Conservation (phyloP, 148 eudicot genomes). For the Arctostaphylos glauca region DNA sequence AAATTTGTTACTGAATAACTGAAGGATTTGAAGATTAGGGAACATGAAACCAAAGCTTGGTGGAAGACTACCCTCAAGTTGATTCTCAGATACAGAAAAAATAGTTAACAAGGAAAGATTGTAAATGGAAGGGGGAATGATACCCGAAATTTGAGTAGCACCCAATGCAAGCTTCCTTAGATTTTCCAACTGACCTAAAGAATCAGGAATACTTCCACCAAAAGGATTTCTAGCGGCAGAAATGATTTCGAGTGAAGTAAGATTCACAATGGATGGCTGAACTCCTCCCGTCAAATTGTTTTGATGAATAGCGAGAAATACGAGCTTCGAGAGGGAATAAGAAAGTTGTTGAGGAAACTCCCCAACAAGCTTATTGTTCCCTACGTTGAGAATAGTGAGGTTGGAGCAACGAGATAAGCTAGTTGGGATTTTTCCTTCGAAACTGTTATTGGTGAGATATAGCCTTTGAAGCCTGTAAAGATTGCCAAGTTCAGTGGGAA, state of each 20-base stretch:
- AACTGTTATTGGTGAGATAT: background rate
- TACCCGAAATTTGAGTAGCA: background rate
- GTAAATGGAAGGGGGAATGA: background rate
- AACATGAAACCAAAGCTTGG: background rate
- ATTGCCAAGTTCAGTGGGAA: background rate
- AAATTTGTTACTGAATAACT: background rate
- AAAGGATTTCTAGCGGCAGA: background rate
- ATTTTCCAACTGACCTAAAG: background rate
- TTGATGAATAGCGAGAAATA: rapidly evolving
- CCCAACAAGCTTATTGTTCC: background rate
- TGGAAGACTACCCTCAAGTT: background rate
- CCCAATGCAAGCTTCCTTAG: background rate
- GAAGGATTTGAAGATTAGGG: background rate
- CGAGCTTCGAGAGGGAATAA: background rate
- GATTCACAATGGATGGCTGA: background rate
- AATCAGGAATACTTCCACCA: background rate
- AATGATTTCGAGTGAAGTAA: background rate
- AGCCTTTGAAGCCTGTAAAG: background rate
- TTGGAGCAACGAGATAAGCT: background rate
- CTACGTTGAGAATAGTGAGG: background rate
- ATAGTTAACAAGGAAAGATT: background rate
- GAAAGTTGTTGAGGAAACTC: background rate
- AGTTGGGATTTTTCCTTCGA: background rate
- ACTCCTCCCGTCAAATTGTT: background rate
- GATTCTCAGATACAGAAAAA: background rate